phyloP scores from a whole-genome alignment of 2,329 filamentous ascomycete species.

The Alternaria sp. region DNA sequence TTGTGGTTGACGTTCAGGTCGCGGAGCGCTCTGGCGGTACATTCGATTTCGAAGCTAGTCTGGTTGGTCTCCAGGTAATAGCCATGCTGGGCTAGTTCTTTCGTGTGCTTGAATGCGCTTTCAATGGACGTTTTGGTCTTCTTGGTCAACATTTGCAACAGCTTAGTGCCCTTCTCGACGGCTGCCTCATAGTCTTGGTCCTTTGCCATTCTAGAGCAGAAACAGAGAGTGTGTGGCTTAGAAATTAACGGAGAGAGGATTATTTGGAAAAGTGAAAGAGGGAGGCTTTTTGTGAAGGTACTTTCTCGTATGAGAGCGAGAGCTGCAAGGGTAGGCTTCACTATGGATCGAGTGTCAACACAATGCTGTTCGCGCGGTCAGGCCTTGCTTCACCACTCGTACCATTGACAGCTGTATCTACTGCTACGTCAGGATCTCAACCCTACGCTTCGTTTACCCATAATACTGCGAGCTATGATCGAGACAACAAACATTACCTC shows the following conservation, averaged over 20 bases:
- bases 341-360: background rate
- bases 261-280: background rate
- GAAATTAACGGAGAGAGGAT: background rate
- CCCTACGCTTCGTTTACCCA: background rate
- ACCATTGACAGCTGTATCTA: background rate
- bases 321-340: background rate
- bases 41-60: background rate
- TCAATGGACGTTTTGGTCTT: background rate
- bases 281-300: background rate
- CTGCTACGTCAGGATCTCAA: background rate
- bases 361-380: background rate
- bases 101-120: background rate
- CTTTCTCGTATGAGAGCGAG: background rate
- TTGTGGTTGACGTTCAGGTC: background rate
- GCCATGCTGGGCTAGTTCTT: background rate
- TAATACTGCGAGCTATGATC: background rate
- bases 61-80: background rate
- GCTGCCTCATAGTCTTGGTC: constrained; percentile 3
- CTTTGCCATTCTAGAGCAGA: background rate
- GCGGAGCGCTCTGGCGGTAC: background rate
- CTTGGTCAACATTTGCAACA: background rate
- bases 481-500: background rate
- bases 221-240: no score
- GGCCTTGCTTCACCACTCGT: background rate
- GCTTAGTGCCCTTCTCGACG: background rate